Conservation (phyloP, 371 early-diverging fungal species). For the Actinomortierella wolfii region DNA sequence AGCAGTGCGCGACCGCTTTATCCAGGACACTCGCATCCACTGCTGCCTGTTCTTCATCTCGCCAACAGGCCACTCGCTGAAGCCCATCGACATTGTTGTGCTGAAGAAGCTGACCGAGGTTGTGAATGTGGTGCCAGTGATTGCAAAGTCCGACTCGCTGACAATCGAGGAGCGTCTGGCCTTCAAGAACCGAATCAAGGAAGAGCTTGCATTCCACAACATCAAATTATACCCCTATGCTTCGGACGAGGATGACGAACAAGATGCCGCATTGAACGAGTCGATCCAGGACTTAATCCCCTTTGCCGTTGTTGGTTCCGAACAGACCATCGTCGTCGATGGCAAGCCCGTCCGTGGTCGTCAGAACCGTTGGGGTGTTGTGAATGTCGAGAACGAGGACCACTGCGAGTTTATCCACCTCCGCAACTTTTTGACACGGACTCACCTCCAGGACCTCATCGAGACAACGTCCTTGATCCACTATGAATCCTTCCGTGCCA, state of each 20-base stretch:
- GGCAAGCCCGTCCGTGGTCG: conserved; percentile 78
- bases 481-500: conserved; percentile 92
- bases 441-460: conserved; percentile 85
- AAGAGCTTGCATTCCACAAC: conserved; percentile 91
- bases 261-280: conserved; percentile 75
- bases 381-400: conserved; percentile 74
- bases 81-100: conserved; percentile 80
- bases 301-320: conserved; percentile 88
- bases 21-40: conserved; percentile 86
- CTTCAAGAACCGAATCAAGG: conserved; percentile 83
- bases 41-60: conserved; percentile 79
- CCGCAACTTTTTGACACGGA: conserved; percentile 85
- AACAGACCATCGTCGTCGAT: conserved; percentile 80
- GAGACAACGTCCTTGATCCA: conserved; percentile 87
- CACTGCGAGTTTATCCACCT: conserved; percentile 83
- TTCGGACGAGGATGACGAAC: conserved; percentile 81
- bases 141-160: conserved; percentile 88
- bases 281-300: conserved; percentile 81
- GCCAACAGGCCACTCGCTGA: conserved; percentile 80
- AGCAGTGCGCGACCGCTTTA: conserved; percentile 82
- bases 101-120: conserved; percentile 75
- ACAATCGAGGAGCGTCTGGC: conserved; percentile 76
- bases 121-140: conserved; percentile 82
- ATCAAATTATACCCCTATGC: conserved; percentile 89
- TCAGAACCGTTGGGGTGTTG: conserved; percentile 70